Evolutionary conservation across 2,329 filamentous ascomycete genomes (phyloP), one percentile per base, ranked within the genome.

Genomic region (Fusarium sp.): DNA sequence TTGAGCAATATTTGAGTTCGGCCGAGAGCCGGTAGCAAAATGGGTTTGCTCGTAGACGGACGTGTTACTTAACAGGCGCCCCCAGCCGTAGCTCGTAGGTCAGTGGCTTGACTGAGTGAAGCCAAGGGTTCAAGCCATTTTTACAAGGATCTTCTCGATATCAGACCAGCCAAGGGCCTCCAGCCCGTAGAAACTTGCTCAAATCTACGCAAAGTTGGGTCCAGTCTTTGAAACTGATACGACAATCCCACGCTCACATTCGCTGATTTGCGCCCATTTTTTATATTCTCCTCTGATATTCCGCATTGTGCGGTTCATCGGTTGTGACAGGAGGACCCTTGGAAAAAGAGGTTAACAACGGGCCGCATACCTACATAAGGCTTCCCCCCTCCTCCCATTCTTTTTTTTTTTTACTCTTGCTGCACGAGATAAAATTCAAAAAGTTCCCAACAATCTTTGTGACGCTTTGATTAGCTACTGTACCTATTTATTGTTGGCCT

Each of bases 181-280:
- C 65, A 69, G 42, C 65, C 58, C 65, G 61, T 54, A 23, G 55
- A 72, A 74, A 73, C 67, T 73, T 74, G 71, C 73, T 75, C 68
- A 73, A 76, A 74, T 38, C 55, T 65, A 56, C 70, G 67, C 69
- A 74, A 50, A 57, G 38, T 14, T 53, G 23, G 27, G 16, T 42
- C 33, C 57, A 14, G 40, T 42, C 42, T 42, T 49, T n/a, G 36
- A 58, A 56, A 16, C 61, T 69, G 58, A 14, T 49, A 60, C 66
- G 67, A 70, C 38, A 50, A 20, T 44, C 58, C 29, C 36, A 53
- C 16, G 9, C 46, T 18, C 58, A 20, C 54, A 58, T 38, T 49
- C 40, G 50, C 33, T 33, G 8, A 58, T 58, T 33, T 53, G 20
- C 16, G 16, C 16, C 33, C 6, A 16, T 62, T 62, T 51, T 10